Conservation (phyloP, 2,329 filamentous ascomycete genomes). For the Mycogone perniciosa region DNA sequence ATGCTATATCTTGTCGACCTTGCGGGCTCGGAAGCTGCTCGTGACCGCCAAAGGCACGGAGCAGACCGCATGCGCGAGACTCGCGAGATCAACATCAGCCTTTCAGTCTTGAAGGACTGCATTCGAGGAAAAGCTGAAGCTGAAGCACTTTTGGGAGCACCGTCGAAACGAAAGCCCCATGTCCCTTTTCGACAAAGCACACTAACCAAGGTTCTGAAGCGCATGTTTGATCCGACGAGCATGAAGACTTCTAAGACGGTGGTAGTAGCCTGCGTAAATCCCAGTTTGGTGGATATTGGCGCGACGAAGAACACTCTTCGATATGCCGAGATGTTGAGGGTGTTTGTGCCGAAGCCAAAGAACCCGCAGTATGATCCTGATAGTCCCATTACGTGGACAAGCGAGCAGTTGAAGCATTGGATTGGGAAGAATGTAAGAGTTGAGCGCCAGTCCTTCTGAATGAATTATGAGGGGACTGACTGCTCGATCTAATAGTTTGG, state of each 20-base stretch:
- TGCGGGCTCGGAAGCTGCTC: conserved; percentile 42
- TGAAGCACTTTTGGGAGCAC: conserved; percentile 20
- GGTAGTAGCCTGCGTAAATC: conserved; percentile 43
- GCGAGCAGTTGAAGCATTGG: conserved; percentile 33
- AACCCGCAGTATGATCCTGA: conserved; percentile 19
- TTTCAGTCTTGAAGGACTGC: conserved; percentile 46
- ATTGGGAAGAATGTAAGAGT: conserved; percentile 34
- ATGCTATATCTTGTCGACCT: conserved; percentile 42
- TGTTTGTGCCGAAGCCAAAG: conserved; percentile 27
- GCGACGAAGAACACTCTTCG: conserved; percentile 43
- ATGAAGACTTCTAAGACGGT: conserved; percentile 36
- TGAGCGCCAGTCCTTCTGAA: background rate
- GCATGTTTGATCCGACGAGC: conserved; percentile 40
- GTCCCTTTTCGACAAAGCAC: conserved; percentile 42
- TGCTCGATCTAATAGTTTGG: conserved; percentile 29
- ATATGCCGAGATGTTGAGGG: conserved; percentile 42
- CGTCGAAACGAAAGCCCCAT: conserved; percentile 28
- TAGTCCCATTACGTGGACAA: conserved; percentile 34
- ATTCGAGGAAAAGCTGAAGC: conserved; percentile 39
- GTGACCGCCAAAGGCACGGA: conserved; percentile 34
- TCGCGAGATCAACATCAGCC: conserved; percentile 41
- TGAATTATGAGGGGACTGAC: background rate
- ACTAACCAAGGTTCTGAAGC: conserved; percentile 43
- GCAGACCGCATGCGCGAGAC: conserved; percentile 40
- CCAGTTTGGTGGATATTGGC: conserved; percentile 36